Evolutionary conservation across 192 early-diverging fungal genomes (phyloP).

Genomic region (Linnemannia exigua): DNA sequence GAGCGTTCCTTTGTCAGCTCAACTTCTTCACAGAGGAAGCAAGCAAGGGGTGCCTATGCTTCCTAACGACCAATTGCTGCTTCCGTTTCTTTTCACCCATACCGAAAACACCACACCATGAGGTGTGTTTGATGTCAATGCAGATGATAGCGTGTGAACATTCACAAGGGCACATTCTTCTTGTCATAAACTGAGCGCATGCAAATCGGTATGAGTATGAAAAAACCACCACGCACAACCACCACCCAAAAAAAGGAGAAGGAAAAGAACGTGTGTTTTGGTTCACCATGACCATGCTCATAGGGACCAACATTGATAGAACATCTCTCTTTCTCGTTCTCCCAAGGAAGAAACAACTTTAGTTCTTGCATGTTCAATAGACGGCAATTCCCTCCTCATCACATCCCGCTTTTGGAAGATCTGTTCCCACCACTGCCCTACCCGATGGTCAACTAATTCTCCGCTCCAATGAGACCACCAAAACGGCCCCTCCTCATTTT

Average conservation of each 20-base stretch:
- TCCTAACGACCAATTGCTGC: too few species aligned
- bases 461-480: slow-evolving; percentile 1
- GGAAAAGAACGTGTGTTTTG: neutral
- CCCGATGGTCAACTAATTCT: neutral
- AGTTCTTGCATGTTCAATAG: too few species aligned
- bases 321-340: neutral
- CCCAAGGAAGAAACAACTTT: too few species aligned
- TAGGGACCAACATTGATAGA: neutral
- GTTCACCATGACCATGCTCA: neutral
- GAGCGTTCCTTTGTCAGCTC: too few species aligned
- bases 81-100: neutral
- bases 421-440: neutral
- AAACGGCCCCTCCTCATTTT: neutral
- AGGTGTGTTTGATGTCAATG: neutral
- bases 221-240: neutral
- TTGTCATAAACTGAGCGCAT: neutral
- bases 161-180: neutral
- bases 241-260: slow-evolving; percentile 6
- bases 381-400: neutral
- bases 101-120: neutral
- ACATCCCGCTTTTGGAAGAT: slow-evolving; percentile 5
- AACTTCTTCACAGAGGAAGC: too few species aligned
- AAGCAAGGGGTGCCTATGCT: too few species aligned
- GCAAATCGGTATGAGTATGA: too few species aligned
- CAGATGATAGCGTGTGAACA: neutral